Conservation (phyloP, 176 grass and related monocot species). For the Melocanna baccifera region DNA sequence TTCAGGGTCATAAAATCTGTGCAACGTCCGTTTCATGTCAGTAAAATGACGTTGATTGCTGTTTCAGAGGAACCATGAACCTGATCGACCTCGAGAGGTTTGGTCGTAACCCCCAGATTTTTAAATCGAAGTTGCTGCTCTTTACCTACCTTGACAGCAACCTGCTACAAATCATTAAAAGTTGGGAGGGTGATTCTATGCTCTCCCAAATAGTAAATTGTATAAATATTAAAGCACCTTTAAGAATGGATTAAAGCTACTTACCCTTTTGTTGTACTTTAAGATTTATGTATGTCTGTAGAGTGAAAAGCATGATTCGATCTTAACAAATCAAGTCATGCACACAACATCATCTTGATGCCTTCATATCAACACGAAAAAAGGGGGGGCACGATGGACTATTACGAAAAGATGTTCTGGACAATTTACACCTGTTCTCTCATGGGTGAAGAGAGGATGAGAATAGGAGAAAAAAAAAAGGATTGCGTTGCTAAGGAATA, state of each 20-base stretch:
- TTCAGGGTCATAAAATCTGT: constrained; percentile 4
- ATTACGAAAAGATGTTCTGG: constrained; percentile 44
- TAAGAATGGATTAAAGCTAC: no score
- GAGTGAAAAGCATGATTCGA: no score
- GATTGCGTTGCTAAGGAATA: constrained; percentile 42
- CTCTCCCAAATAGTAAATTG: no score
- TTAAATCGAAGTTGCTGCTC: background rate
- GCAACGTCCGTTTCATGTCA: constrained; percentile 16
- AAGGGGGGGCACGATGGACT: constrained; percentile 21
- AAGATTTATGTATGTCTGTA: no score
- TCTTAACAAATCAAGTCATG: constrained; percentile 25
- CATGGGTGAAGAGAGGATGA: constrained; percentile 37
- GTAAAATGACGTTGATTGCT: background rate
- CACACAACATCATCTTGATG: constrained; percentile 12
- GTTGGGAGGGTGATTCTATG: no score
- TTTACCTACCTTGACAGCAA: constrained; percentile 22
- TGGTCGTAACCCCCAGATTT: constrained; percentile 18
- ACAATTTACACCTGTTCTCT: constrained; percentile 57
- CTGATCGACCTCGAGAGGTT: background rate
- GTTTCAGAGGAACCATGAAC: constrained; percentile 1
- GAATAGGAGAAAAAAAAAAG: background rate
- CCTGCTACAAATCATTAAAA: background rate
- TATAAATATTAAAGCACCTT: no score
- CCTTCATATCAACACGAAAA: constrained; percentile 33
- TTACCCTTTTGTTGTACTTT: no score